Evolutionary conservation across 1,284 basidiomycete genomes (phyloP).

Genomic region (Microbotryomycetes sp.): DNA sequence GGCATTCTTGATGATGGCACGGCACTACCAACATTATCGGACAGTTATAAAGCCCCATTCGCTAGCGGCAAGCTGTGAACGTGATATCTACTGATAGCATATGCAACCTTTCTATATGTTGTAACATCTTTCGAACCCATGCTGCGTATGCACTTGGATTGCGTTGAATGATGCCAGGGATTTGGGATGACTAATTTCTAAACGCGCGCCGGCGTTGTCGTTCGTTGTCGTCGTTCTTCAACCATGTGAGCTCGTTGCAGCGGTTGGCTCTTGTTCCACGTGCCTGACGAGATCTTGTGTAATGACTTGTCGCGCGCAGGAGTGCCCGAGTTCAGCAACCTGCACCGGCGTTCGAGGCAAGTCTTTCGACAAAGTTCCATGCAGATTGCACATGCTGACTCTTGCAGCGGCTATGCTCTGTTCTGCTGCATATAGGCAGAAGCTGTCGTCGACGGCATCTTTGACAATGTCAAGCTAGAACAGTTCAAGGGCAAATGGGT

Average conservation of each 20-base stretch:
- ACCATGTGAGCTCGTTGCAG: neutral
- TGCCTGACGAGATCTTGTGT: too few species aligned
- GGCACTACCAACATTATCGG: slow-evolving; percentile 10
- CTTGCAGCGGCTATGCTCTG: slow-evolving; percentile 62
- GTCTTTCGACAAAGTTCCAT: neutral
- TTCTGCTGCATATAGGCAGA: slow-evolving; percentile 67
- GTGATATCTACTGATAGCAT: too few species aligned
- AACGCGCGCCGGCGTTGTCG: neutral
- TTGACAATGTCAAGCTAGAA: slow-evolving; percentile 63
- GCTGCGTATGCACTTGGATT: too few species aligned
- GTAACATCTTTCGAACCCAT: too few species aligned
- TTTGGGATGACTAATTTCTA: neutral
- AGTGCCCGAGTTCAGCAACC: neutral
- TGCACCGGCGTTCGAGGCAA: neutral
- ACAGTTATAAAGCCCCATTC: slow-evolving; percentile 17
- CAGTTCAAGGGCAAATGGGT: slow-evolving; percentile 77
- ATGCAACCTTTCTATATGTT: neutral
- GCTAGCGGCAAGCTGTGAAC: neutral
- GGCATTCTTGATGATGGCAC: slow-evolving; percentile 23
- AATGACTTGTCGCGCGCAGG: neutral
- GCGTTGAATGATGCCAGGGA: neutral
- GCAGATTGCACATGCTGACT: neutral
- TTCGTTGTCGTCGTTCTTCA: neutral
- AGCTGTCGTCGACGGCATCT: slow-evolving; percentile 65
- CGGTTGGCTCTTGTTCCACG: too few species aligned